These are phyloP conservation scores for Paralagenidium karlingii DNA, from an alignment of 352 stramenopile species.

Conservation along the genomic window DNA sequence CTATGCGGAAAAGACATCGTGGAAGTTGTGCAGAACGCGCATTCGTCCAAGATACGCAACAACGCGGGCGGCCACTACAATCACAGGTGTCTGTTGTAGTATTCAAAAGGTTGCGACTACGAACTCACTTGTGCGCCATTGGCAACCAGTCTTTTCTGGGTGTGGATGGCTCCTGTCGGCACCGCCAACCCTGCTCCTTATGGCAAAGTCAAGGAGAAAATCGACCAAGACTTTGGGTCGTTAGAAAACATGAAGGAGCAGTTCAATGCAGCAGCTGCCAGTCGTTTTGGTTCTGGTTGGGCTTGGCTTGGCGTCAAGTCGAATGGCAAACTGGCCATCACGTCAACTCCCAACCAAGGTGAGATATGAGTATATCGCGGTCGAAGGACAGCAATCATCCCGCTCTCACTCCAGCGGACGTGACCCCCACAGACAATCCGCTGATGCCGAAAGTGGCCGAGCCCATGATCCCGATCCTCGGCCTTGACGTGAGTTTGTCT, in stretches of 20 bases:
- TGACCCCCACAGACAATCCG: no score
- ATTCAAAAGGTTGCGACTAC: not conserved
- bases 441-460: slow-evolving; percentile 16
- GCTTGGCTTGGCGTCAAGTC: slow-evolving; percentile 26
- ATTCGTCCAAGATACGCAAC: slow-evolving; percentile 21
- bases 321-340: slow-evolving; percentile 72
- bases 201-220: slow-evolving; percentile 21
- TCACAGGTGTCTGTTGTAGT: slow-evolving; percentile 10
- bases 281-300: slow-evolving; percentile 51
- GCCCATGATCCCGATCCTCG: slow-evolving; percentile 62
- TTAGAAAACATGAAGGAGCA: slow-evolving; percentile 46
- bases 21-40: slow-evolving; percentile 16
- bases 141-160: slow-evolving; percentile 70
- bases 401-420: no score
- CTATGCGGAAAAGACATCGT: slow-evolving; percentile 17
- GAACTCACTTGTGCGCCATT: slow-evolving; percentile 4
- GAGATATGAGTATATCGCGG: no score
- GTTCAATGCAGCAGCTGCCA: slow-evolving; percentile 39
- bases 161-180: slow-evolving; percentile 41
- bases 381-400: no score
- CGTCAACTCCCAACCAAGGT: slow-evolving; percentile 84
- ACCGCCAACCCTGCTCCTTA: slow-evolving; percentile 20
- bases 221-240: slow-evolving; percentile 56
- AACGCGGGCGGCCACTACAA: slow-evolving; percentile 26
- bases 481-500: slow-evolving; percentile 30